These are phyloP conservation scores for Actinidia chinensis DNA, from an alignment of 179 eudicot species.

Conservation along the genomic window DNA sequence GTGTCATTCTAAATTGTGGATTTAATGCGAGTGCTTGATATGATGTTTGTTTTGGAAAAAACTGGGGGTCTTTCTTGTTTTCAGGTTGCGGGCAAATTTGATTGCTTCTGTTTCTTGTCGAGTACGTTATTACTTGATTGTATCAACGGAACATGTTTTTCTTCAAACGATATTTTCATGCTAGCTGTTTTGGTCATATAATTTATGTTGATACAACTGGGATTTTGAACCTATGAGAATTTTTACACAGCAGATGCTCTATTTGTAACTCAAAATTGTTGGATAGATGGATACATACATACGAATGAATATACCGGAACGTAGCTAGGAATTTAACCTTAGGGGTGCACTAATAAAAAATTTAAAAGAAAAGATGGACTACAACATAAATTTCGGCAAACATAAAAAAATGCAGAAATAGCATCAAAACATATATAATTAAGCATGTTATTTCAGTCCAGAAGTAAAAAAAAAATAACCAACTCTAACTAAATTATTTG, in stretches of 20 bases:
- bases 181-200: not conserved
- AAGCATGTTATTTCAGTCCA: too few species aligned
- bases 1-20: slow-evolving; percentile 2
- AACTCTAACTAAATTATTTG: too few species aligned
- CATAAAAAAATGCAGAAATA: too few species aligned
- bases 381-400: too few species aligned
- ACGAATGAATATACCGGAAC: too few species aligned
- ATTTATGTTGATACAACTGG: not conserved
- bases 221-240: not conserved
- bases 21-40: not conserved
- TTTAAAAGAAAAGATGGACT: too few species aligned
- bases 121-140: not conserved
- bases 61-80: not conserved
- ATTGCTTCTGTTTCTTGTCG: not conserved
- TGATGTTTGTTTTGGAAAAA: not conserved
- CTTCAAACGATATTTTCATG: not conserved
- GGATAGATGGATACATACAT: not conserved
- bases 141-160: not conserved
- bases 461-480: too few species aligned
- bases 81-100: not conserved
- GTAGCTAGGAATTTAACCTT: too few species aligned
- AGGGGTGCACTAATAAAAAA: too few species aligned
- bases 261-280: not conserved
- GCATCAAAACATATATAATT: too few species aligned
- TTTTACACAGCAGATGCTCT: not conserved